These are phyloP conservation scores for Wickerhamomyces sp. DNA, from an alignment of 1,139 yeast species.

Conservation along the genomic window DNA sequence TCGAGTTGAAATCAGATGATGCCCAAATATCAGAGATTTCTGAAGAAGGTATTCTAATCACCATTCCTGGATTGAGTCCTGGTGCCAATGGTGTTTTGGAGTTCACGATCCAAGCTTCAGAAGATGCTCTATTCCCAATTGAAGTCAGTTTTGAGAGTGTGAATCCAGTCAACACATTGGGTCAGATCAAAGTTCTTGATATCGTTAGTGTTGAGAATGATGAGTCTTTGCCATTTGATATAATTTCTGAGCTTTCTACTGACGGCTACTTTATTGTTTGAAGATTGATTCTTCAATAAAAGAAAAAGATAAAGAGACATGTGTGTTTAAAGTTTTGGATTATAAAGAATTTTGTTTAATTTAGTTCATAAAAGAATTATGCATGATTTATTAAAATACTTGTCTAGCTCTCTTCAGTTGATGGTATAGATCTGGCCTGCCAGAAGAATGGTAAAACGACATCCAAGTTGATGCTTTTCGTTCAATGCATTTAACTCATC, in stretches of 20 bases:
- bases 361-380: too few relatives aligned
- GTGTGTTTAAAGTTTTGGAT: too few relatives aligned
- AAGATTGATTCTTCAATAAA: neutral
- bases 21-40: conserved; percentile 42
- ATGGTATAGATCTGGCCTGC: conserved; percentile 41
- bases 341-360: too few relatives aligned
- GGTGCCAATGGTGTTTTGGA: conserved; percentile 73
- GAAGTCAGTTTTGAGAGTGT: conserved; percentile 39
- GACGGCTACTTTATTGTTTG: conserved; percentile 66
- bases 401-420: too few relatives aligned
- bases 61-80: conserved; percentile 41
- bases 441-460: conserved; percentile 46
- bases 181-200: conserved; percentile 41
- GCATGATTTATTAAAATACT: too few relatives aligned
- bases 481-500: conserved; percentile 42
- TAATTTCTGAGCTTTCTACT: conserved; percentile 53
- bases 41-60: conserved; percentile 59
- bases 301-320: too few relatives aligned
- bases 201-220: conserved; percentile 34
- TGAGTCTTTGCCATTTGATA: conserved; percentile 65
- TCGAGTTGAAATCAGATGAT: conserved; percentile 43
- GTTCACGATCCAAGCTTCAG: conserved; percentile 69
- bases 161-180: conserved; percentile 34
- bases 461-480: conserved; percentile 30
- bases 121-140: conserved; percentile 89